Base-by-base conservation (phyloP, 352 stramenopile genomes). In the Phytopythium ostracodes region DNA sequence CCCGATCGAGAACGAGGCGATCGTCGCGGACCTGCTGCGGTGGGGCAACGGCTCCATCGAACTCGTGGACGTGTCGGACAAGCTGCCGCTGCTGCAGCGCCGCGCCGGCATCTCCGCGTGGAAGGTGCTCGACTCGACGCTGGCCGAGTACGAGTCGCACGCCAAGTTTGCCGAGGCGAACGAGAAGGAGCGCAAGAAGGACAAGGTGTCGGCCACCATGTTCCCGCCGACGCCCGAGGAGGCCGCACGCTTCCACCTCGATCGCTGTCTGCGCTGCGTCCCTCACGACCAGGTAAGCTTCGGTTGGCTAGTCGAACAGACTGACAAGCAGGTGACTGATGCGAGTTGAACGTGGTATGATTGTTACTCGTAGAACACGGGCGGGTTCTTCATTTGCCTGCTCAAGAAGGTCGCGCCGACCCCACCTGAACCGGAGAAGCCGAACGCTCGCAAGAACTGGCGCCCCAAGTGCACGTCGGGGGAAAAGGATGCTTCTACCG, bases 301-400 rank as follows among this genome's bases (percentile, higher is more conserved):
- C 15, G 5, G 20, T 49, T n/a, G n/a, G n/a, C n/a, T n/a, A n/a
- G n/a, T n/a, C n/a, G n/a, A n/a, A n/a, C n/a, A n/a, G n/a, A n/a
- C n/a, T n/a, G n/a, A n/a, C n/a, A n/a, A n/a, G n/a, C n/a, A n/a
- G n/a, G n/a, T n/a, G n/a, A n/a, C n/a, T n/a, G n/a, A n/a, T n/a
- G n/a, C n/a, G n/a, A n/a, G n/a, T n/a, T n/a, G n/a, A n/a, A n/a
- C n/a, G n/a, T 47, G 42, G 46, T n/a, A 15, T 52, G 44, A 2
- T 18, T 29, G 10, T 3, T 9, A 31, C 42, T 14, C 44, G 17
- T 43, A 93, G 74, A 91, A 99, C 75, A 99, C 97, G 10, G 97
- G 97, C 46, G 98, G 97, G 0, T 99, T 99, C 72, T 99, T 99
- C 76, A 95, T 99, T 43, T 97, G 92, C 44, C 73, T 99, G 35